A percentile compares a stretch with the other conserved stretches of the same genome.
Evolutionary conservation across 2,329 filamentous ascomycete species (phyloP).

Genomic region (Eutypa lata): DNA sequence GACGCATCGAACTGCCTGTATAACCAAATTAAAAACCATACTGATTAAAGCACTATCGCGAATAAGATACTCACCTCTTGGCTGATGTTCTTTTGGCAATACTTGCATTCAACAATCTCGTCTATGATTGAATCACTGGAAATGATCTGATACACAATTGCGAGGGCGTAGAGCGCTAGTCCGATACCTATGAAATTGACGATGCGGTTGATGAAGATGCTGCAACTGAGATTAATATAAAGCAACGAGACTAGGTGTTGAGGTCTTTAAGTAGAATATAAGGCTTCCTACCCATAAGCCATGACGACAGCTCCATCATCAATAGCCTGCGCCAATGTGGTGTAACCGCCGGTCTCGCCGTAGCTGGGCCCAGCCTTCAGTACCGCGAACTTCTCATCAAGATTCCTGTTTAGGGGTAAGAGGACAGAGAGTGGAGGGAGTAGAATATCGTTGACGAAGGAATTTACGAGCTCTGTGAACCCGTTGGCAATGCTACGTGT

Average conservation of each 20-base stretch:
- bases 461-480: conserved; percentile 69
- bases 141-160: conserved; percentile 57
- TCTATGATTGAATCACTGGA: conserved; percentile 69
- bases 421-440: conserved; percentile 68
- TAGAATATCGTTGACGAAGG: conserved; percentile 67
- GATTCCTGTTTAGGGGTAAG: conserved; percentile 66
- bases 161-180: conserved; percentile 61
- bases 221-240: conserved; percentile 20
- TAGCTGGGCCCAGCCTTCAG: conserved; percentile 56
- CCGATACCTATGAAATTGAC: conserved; percentile 66
- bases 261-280: not conserved
- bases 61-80: conserved; percentile 19
- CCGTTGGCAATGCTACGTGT: conserved; percentile 59
- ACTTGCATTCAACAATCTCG: conserved; percentile 65
- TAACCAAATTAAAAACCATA: no score
- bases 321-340: conserved; percentile 65
- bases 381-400: conserved; percentile 72
- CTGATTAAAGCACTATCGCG: no score
- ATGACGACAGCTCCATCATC: conserved; percentile 70
- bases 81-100: conserved; percentile 45
- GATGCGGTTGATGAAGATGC: conserved; percentile 60
- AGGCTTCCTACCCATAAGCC: conserved; percentile 59
- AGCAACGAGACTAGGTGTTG: not conserved
- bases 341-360: conserved; percentile 55
- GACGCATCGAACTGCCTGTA: conserved; percentile 45